Percentiles rank a stretch among this genome's conserved stretches.
Evolutionary conservation across 2,329 filamentous ascomycete species (phyloP).

Genomic region (Cryoendolithus antarcticus): DNA sequence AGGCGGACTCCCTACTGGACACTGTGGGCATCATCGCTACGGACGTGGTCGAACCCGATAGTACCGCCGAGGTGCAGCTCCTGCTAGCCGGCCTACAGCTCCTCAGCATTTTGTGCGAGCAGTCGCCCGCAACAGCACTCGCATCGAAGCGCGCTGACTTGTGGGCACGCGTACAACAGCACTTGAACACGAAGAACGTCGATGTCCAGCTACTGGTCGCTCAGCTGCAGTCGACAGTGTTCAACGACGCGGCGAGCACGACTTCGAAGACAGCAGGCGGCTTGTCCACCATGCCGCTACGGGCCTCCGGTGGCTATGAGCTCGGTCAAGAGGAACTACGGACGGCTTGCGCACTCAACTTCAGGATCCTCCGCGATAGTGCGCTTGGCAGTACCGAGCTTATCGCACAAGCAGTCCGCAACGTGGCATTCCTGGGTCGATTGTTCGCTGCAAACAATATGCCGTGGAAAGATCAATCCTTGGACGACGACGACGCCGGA

Average conservation of each 20-base stretch:
- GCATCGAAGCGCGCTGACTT: slow-evolving; percentile 47
- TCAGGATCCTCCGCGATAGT: slow-evolving; percentile 48
- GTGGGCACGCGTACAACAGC: slow-evolving; percentile 58
- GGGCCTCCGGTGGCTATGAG: slow-evolving; percentile 58
- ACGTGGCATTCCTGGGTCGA: slow-evolving; percentile 69
- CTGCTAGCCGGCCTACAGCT: slow-evolving; percentile 62
- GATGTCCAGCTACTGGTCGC: slow-evolving; percentile 68
- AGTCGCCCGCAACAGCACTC: slow-evolving; percentile 53
- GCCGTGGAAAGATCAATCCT: slow-evolving; percentile 31
- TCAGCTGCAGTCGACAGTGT: slow-evolving; percentile 61
- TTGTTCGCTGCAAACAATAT: slow-evolving; percentile 48
- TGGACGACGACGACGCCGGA: slow-evolving; percentile 29
- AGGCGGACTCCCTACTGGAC: slow-evolving; percentile 47
- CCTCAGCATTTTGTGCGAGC: slow-evolving; percentile 53
- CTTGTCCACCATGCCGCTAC: slow-evolving; percentile 46
- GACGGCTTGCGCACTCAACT: slow-evolving; percentile 43
- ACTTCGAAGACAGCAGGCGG: slow-evolving; percentile 38
- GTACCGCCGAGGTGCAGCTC: slow-evolving; percentile 54
- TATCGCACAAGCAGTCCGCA: slow-evolving; percentile 66
- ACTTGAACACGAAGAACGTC: slow-evolving; percentile 52
- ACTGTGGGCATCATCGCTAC: slow-evolving; percentile 40
- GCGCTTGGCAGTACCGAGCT: slow-evolving; percentile 52
- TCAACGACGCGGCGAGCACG: slow-evolving; percentile 62
- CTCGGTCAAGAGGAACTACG: slow-evolving; percentile 54
- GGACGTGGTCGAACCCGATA: slow-evolving; percentile 38